Percentiles rank a stretch among this genome's conserved stretches.
These are phyloP conservation scores for Penicillium sp. DNA, from an alignment of 2,329 filamentous ascomycete genomes.

Conservation along the genomic window DNA sequence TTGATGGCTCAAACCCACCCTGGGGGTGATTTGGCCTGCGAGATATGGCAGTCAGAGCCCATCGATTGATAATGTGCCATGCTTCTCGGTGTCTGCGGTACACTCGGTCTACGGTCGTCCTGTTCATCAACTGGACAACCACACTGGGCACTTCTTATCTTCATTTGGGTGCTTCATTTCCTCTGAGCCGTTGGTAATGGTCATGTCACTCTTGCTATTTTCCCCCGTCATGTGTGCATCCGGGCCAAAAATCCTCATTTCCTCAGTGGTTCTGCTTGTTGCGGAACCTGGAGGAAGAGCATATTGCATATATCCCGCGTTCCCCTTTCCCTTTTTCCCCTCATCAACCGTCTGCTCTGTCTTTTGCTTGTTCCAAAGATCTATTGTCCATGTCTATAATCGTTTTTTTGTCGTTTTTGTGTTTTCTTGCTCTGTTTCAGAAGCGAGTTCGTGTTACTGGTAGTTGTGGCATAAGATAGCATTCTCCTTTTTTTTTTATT, in stretches of 20 bases:
- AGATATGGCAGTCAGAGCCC: not conserved
- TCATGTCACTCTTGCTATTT: slow-evolving; percentile 2
- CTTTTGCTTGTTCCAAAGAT: slow-evolving; percentile 23
- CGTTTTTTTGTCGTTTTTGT: slow-evolving; percentile 11
- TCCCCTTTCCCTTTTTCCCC: slow-evolving; percentile 10
- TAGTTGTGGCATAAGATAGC: slow-evolving; percentile 29
- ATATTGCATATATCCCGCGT: slow-evolving; percentile 23
- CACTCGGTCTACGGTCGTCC: not conserved
- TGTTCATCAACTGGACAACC: not conserved
- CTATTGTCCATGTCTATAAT: slow-evolving; percentile 31
- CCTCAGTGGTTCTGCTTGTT: slow-evolving; percentile 6
- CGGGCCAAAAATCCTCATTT: slow-evolving; percentile 8
- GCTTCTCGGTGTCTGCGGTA: not conserved
- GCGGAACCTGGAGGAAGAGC: slow-evolving; percentile 13
- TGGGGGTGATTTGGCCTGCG: not conserved
- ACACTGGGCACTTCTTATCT: not conserved
- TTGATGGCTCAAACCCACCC: not conserved
- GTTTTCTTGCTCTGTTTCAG: slow-evolving; percentile 26
- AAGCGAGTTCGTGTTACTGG: slow-evolving; percentile 25
- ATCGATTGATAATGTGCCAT: not conserved
- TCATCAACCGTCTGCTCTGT: slow-evolving; percentile 12
- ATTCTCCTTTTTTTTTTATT: slow-evolving; percentile 17
- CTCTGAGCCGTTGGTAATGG: not conserved
- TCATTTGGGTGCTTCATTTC: slow-evolving; percentile 1
- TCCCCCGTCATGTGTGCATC: slow-evolving; percentile 2